These are phyloP conservation scores for Colletotrichum salicis DNA, from an alignment of 2,329 filamentous ascomycete genomes.

Conservation along the genomic window DNA sequence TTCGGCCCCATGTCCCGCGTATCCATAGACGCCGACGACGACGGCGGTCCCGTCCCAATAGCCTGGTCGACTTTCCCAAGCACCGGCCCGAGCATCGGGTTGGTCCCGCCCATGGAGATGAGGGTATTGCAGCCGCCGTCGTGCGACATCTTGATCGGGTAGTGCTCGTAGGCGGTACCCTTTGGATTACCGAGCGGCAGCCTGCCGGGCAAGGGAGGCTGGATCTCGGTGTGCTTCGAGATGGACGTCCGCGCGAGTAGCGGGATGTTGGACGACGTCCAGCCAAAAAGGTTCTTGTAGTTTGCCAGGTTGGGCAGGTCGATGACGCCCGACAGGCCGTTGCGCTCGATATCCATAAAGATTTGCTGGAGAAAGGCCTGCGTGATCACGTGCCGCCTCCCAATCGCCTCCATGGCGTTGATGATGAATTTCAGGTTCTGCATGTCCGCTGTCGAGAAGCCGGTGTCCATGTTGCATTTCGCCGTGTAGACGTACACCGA, in stretches of 20 bases:
- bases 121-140: not conserved
- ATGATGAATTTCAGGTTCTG: conserved; percentile 79
- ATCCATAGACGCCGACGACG: not conserved
- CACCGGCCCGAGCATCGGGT: no score
- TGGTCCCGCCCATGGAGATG: not conserved
- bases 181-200: conserved; percentile 49
- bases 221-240: conserved; percentile 52
- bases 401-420: conserved; percentile 80
- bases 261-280: conserved; percentile 54
- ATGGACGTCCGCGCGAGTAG: conserved; percentile 58
- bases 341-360: conserved; percentile 79
- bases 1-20: conserved; percentile 13
- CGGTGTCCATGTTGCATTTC: conserved; percentile 71
- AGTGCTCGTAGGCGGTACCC: conserved; percentile 22
- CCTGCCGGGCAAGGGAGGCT: conserved; percentile 57
- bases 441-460: conserved; percentile 58
- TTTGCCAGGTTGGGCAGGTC: conserved; percentile 49
- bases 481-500: conserved; percentile 86
- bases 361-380: conserved; percentile 87
- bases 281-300: conserved; percentile 44
- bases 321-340: conserved; percentile 51
- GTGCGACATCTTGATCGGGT: not conserved
- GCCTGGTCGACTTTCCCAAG: not conserved
- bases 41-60: not conserved
- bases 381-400: conserved; percentile 78